Evolutionary conservation across 345 rosid species (phyloP), one percentile per base, ranked within the genome.

Genomic region (Rhodamnia rubescens): DNA sequence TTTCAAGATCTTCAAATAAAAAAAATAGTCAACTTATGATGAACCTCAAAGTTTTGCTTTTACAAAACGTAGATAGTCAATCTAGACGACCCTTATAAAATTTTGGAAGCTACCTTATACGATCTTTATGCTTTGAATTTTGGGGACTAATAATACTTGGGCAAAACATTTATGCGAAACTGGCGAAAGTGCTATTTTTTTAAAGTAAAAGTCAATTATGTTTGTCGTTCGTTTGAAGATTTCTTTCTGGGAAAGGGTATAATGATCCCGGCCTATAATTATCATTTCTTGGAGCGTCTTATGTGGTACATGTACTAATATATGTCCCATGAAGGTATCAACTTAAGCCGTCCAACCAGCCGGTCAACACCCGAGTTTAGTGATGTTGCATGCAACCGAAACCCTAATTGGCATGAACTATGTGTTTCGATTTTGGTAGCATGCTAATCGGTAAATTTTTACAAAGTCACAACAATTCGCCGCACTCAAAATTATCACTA

Each of bases 161-260:
- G 88, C 90, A 87, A 86, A 90, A 92, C 85, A 90, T 90, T 83
- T 92, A 89, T 88, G 52, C 89, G 91, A 89, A 86, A 89, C 81
- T 83, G 91, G 88, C 86, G 90, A 88, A 89, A 89, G 91, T 80
- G 82, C 84, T 87, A 88, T 88, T 47, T 87, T 88, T 87, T 51
- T 58, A 86, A 89, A 88, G 83, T 55, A 87, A 90, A 88, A 85
- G 80, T 29, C 69, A 14, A 44, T 24, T 14, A 27, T 56, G 42
- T 54, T 24, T 80, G 53, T 83, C 27, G 55, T 81, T 44, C 15
- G 56, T 26, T 82, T 32, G 12, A 55, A 8, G 36, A 59, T 59
- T 36, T 84, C 42, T 83, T 86, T 50, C 59, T 59, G 49, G 15
- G 82, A 86, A 87, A 87, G 81, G 81, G 87, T 40, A 29, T 11